A percentile compares a stretch with the other conserved stretches of the same genome.
phyloP scores from a whole-genome alignment of 1,284 basidiomycete species.

The Trichosporon sp. region DNA sequence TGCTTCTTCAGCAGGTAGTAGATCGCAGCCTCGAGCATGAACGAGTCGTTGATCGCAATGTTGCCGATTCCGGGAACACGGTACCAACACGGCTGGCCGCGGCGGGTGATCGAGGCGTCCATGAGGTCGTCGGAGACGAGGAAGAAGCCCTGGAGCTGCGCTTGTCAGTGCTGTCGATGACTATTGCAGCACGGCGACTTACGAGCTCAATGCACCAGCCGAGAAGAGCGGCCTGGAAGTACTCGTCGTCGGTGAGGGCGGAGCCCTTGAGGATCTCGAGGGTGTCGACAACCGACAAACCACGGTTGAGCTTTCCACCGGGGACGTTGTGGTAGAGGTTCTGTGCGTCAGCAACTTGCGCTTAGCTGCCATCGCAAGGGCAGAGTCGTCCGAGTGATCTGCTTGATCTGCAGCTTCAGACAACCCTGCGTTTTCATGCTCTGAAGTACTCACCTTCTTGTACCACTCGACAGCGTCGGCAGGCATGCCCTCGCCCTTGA shows the following conservation, averaged over 20 bases:
- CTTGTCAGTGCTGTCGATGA: neutral
- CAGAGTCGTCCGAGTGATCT: neutral
- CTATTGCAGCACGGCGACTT: conserved; percentile 49
- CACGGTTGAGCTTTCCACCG: conserved; percentile 94
- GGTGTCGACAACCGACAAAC: conserved; percentile 91
- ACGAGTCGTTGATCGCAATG: conserved; percentile 94
- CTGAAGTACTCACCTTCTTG: conserved; percentile 62
- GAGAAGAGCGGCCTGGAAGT: conserved; percentile 82
- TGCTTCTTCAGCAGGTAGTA: conserved; percentile 87
- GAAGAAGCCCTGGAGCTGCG: conserved; percentile 94
- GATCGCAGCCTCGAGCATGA: conserved; percentile 95
- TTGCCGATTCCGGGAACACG: conserved; percentile 71
- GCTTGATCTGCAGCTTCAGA: neutral
- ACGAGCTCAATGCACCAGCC: conserved; percentile 97
- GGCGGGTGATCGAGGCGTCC: conserved; percentile 87
- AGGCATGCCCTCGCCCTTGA: conserved; percentile 74
- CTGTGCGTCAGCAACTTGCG: conserved; percentile 56
- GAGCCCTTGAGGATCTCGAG: conserved; percentile 82
- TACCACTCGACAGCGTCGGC: conserved; percentile 80
- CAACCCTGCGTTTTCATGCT: neutral
- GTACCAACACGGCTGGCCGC: conserved; percentile 99
- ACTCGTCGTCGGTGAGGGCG: conserved; percentile 71
- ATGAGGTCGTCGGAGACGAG: conserved; percentile 98
- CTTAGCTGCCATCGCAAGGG: neutral
- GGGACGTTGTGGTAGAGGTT: conserved; percentile 93